These are phyloP conservation scores for Rhodotorula paludigena DNA, from an alignment of 768 basidiomycete species.

Conservation along the genomic window DNA sequence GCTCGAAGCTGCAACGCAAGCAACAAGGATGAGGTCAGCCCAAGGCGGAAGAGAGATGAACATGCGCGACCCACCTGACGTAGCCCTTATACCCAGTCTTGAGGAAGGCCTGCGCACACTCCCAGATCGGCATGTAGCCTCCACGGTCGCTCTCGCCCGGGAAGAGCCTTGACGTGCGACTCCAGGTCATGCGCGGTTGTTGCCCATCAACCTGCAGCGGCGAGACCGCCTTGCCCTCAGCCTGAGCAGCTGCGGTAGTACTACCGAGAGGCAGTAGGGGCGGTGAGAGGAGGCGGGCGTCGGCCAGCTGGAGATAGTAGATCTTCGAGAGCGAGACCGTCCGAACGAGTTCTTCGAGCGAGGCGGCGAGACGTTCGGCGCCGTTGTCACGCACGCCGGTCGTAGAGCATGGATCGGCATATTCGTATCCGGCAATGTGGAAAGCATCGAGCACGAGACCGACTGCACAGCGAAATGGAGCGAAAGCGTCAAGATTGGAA, in stretches of 20 bases:
- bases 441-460: constrained; percentile 1
- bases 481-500: neutral
- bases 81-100: constrained; percentile 25
- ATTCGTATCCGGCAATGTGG: constrained; percentile 36
- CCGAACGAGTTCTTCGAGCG: constrained; percentile 16
- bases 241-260: neutral
- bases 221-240: constrained; percentile 1
- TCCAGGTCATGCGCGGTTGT: constrained; percentile 32
- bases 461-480: neutral
- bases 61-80: constrained; percentile 15
- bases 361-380: constrained; percentile 1
- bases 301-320: constrained; percentile 28
- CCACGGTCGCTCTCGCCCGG: constrained; percentile 18
- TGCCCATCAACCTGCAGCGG: constrained; percentile 23
- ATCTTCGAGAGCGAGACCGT: neutral
- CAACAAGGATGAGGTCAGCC: too few species aligned
- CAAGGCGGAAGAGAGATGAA: too few species aligned
- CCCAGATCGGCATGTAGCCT: constrained; percentile 24
- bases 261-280: constrained; percentile 14
- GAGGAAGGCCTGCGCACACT: constrained; percentile 21
- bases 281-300: constrained; percentile 18
- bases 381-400: constrained; percentile 20
- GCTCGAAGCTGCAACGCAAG: too few species aligned
- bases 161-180: constrained; percentile 23
- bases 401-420: constrained; percentile 18